Base-by-base conservation (phyloP, 2,329 filamentous ascomycete species). In the Aphanocladium album region DNA sequence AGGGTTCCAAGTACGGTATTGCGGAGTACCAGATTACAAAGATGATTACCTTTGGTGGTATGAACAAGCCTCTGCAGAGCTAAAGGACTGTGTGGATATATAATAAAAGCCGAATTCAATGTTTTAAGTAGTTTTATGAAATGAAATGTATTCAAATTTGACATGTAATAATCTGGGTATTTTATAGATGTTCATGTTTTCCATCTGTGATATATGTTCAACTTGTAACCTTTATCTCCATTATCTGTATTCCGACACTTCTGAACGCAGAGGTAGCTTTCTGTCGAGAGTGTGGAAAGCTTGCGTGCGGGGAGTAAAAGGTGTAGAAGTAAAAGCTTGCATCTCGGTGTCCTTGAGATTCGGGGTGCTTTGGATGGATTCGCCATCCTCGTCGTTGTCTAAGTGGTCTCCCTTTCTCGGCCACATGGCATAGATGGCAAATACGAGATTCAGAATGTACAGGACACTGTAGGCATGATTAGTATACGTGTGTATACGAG, bases 21-120 rank as follows among this genome's bases (percentile, higher is more conserved):
- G 84, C 86, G 16, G 90, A 93, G 75, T 93, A 91, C 71, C 81
- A 88, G 70, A 76, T 83, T 46, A 89, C 88, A 65, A 93, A 93
- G 80, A 89, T 82, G 70, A 68, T 77, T 39, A 77, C 82, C 12
- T 79, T 75, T 60, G 83, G 82, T 17, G 82, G 81, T 8, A 82
- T 84, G 79, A 78, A 76, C 46, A 77, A 82, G 74, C 76, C 80
- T n/a, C 70, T 85, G 63, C 80, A 85, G 70, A 74, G 69, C 60
- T 78, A 64, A 69, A 37, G n/a, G 11, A 2, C 11, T 37, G 21
- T 8, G 16, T 9, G 19, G 41, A 21, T 39, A 30, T 21, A 39
- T 21, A 45, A 52, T 19, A 27, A 57, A 43, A 41, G 7, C 8
- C 46, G 12, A 27, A 37, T 39, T 41, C 9, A 19, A 55, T 50